Base-by-base conservation (phyloP, 2,329 filamentous ascomycete genomes). In the Ilyonectria robusta region DNA sequence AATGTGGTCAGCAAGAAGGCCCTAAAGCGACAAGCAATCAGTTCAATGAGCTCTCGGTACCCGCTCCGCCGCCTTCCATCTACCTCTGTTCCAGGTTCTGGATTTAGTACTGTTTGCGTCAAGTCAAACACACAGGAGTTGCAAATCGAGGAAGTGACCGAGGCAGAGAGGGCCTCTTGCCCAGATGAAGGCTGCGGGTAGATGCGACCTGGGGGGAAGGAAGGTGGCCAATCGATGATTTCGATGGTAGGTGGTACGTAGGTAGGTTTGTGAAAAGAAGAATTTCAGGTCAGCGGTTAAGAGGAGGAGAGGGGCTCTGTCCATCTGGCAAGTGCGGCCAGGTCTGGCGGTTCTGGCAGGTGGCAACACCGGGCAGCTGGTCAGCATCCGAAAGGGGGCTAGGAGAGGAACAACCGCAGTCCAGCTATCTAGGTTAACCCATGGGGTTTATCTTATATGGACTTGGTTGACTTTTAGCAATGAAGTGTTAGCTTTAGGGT, bases 281-380 rank as follows among this genome's bases (percentile, higher is more conserved):
- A 26, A 6, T 26, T 19, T 15, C 50, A 35, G n/a, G n/a, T 35
- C n/a, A 13, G 29, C 6, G 10, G n/a, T n/a, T n/a, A 19, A 21
- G n/a, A n/a, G 40, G 17, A 35, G 19, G 19, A 21, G 42, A 31
- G 26, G 21, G 8, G 26, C 21, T 26, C 7, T 21, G 40, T 60
- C 7, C 21, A 65, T 10, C 13, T 31, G 51, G 59, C 42, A 62
- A 31, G 51, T 35, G 37, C 40, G 21, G 40, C 13, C 19, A 19
- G 31, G 15, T 33, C 42, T 55, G 23, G 23, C n/a, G 23, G 23
- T n/a, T 57, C 17, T 26, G 56, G 31, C 56, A 60, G 55, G 29
- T 54, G 47, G 62, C 62, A 59, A 35, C 48, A 31, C 21, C 29
- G 19, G 26, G 40, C 55, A 51, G 29, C 31, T 17, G 35, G 31